Evolutionary conservation across 805 yeast species (phyloP), one percentile per base, ranked within the genome.

Genomic region (Millerozyma miso): DNA sequence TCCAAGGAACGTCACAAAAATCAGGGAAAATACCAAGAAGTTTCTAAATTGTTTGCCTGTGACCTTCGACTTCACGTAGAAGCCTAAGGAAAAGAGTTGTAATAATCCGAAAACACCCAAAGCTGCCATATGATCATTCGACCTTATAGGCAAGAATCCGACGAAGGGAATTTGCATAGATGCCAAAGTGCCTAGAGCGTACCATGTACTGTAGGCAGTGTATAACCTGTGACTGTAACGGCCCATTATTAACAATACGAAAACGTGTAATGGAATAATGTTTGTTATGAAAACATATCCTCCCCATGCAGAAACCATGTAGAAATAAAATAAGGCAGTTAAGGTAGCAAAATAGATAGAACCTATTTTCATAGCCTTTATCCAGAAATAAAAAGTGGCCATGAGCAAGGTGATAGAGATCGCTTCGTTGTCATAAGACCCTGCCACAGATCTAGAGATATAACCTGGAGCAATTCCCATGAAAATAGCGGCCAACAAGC

Each of bases 251-350:
- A 93, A 67, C 60, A 93, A 73, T 39, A 88, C 90, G 59, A 93
- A 90, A 19, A 90, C 89, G 62, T 93, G 99, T 54, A 93, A 73
- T 37, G 99, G 99, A 56, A 93, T 88, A 74, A 95, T 81, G 70
- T 93, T 93, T 46, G 99, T 93, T 68, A 93, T 95, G 74, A 93
- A 93, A 40, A 95, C 99, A 62, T 93, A 93, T 19, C 99, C 99
- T 73, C 99, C 99, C 97, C 99, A 90, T 10, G 99, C 99, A 38
- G 95, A 83, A 40, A 93, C 99, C 99, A 93, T 93, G 75, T 93
- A 93, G 67, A 95, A 93, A 71, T 95, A 93, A 55, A 82, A 85
- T 29, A 88, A 61, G 1, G 99, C 95, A 20, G 97, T 81, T 53
- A 85, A 69, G 2, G 91, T 73, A 8, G 88, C 93, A 73, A 82